These are phyloP conservation scores for Aspergillus indologenus DNA, from an alignment of 495 filamentous ascomycete genomes.

Conservation along the genomic window DNA sequence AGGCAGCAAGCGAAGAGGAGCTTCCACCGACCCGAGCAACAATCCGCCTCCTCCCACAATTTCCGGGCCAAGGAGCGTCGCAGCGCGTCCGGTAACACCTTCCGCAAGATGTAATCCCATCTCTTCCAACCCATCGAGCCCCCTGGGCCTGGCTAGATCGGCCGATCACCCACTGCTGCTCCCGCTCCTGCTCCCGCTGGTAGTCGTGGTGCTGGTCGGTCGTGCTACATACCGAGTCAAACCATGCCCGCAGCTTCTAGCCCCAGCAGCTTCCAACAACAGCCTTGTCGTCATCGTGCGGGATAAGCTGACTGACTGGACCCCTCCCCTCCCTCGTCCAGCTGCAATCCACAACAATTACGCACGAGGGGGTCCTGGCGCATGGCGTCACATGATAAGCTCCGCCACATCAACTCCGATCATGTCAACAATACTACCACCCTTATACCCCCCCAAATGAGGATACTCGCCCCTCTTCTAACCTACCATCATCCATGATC, in stretches of 20 bases:
- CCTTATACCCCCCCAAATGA: background rate
- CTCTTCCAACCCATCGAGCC: background rate
- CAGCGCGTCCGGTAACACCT: constrained; percentile 52
- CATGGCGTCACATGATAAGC: background rate
- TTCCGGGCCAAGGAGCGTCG: constrained; percentile 46
- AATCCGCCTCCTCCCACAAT: constrained; percentile 26
- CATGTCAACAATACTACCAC: background rate
- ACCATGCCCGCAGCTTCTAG: background rate
- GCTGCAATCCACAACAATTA: no score
- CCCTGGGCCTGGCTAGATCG: background rate
- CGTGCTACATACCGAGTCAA: background rate
- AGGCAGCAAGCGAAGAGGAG: constrained; percentile 46
- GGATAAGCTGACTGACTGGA: background rate
- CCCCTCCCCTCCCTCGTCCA: background rate
- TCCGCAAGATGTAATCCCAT: constrained; percentile 46
- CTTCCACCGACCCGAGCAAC: constrained; percentile 26
- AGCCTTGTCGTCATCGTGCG: background rate
- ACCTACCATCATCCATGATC: no score
- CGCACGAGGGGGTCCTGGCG: no score
- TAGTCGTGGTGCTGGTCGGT: background rate
- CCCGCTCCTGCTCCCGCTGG: background rate
- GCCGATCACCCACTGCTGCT: background rate
- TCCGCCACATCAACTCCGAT: no score
- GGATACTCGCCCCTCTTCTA: background rate
- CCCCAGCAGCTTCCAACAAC: background rate